Base-by-base conservation (phyloP, 2,329 filamentous ascomycete species). In the Cercospora sp. region DNA sequence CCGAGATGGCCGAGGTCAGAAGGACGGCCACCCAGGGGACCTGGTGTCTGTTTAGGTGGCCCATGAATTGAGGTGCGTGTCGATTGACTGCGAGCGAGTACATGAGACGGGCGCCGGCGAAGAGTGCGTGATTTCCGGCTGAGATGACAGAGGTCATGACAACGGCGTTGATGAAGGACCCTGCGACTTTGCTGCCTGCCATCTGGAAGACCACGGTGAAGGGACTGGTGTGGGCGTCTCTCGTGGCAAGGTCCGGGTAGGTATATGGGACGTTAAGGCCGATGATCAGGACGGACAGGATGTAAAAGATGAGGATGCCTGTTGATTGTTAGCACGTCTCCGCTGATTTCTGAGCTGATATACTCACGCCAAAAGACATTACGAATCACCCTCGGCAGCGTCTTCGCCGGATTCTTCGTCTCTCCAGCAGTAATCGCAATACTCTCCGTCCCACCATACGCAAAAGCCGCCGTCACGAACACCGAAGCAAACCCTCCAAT, bases 261-360 rank as follows among this genome's bases (percentile, higher is more conserved):
- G 93, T 81, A 82, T 90, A 93, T 1, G 90, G 90, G 4, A 94
- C 89, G 63, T 90, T 84, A 83, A 92, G 91, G 75, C 91, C 91
- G 67, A 94, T 83, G 64, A 94, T 84, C 62, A 94, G 84, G 55
- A 93, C 89, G 28, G 87, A 89, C 66, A 93, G 79, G 74, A 88
- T 85, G 83, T 94, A 94, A 83, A 94, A 94, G 81, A 93, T 83
- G 72, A 93, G 80, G 77, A 94, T 93, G 63, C 61, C 45, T 55
- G 45, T 26, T n/a, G n/a, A 30, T n/a, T 9, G 39, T 63, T n/a
- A 55, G 26, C 31, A 7, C 4, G 28, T 3, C 31, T 48, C 2
- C n/a, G 4, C 3, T 20, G 16, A n/a, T 3, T 3, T 23, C 0
- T 18, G 18, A 23, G 18, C 13, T 5, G 18, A 8, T 30, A 7